phyloP scores from a whole-genome alignment of 2,329 filamentous ascomycete species.

The Arthrocladium fulminans region DNA sequence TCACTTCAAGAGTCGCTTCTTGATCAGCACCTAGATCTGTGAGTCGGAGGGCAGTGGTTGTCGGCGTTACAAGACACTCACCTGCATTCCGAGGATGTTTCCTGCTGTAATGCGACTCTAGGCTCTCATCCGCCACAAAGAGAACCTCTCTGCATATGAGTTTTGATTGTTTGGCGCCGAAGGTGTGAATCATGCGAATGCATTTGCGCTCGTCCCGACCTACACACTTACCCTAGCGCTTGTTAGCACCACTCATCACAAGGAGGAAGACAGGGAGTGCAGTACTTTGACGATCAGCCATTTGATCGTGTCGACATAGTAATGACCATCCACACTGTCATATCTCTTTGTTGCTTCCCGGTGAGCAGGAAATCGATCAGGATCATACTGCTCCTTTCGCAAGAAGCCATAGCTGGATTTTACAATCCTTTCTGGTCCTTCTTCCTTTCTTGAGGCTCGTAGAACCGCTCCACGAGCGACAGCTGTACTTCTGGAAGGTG shows the following conservation, averaged over 20 bases:
- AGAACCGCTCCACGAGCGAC: conserved; percentile 26
- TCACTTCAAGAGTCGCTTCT: conserved; percentile 21
- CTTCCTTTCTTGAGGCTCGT: conserved; percentile 24
- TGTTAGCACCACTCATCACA: not conserved
- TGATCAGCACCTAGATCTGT: conserved; percentile 16
- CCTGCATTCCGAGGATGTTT: no score
- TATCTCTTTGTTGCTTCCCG: conserved; percentile 11
- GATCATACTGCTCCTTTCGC: conserved; percentile 17
- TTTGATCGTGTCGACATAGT: conserved; percentile 21
- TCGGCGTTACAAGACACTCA: no score
- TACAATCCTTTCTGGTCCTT: conserved; percentile 22
- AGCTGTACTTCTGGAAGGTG: conserved; percentile 20
- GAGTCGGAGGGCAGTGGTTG: no score
- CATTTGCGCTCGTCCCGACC: no score
- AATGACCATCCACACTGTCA: conserved; percentile 14
- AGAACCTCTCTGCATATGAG: no score
- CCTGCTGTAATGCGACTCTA: no score
- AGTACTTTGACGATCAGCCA: conserved; percentile 21
- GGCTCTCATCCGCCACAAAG: no score
- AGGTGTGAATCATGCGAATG: no score
- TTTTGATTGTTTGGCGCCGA: no score
- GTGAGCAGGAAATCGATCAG: conserved; percentile 9
- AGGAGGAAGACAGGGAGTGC: not conserved
- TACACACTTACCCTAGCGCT: no score
- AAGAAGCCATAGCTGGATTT: conserved; percentile 26